Evolutionary conservation across 345 rosid species (phyloP).

Genomic region (Microcos paniculata): DNA sequence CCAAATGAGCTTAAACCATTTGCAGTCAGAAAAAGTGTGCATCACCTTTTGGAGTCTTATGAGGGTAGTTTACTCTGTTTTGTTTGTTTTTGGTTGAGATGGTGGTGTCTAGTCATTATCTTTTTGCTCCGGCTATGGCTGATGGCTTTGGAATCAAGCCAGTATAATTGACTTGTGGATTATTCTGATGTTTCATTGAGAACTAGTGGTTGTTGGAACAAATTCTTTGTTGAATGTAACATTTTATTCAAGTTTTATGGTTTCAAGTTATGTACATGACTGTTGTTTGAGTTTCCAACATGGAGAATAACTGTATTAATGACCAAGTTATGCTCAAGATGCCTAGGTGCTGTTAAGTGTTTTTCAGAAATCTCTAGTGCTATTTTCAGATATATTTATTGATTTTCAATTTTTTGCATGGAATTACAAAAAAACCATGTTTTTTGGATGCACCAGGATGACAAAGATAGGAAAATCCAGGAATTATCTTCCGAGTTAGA

Average conservation of each 20-base stretch:
- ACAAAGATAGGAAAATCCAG: constrained; percentile 30
- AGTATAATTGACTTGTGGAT: not conserved
- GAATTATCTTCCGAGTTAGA: constrained; percentile 23
- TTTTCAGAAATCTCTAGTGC: not conserved
- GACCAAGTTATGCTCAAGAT: not conserved
- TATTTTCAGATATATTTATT: not conserved
- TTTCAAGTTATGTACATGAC: not conserved
- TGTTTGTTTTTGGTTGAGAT: not conserved
- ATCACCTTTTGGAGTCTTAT: not conserved
- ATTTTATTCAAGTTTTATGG: not conserved
- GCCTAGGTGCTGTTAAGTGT: not conserved
- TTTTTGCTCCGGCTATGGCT: not conserved
- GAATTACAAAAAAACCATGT: not conserved
- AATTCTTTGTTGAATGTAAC: not conserved
- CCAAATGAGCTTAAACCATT: not conserved
- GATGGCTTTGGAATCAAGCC: not conserved
- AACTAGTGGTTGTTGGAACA: not conserved
- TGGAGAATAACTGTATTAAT: not conserved
- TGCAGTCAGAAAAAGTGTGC: not conserved
- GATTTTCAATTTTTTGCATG: not conserved
- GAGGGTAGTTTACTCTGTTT: not conserved
- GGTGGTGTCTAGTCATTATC: not conserved
- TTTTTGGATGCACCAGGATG: constrained; percentile 21
- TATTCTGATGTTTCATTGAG: not conserved
- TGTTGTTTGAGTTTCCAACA: not conserved